phyloP scores from a whole-genome alignment of 2,329 filamentous ascomycete species.

The Aurifilum marmelostoma region DNA sequence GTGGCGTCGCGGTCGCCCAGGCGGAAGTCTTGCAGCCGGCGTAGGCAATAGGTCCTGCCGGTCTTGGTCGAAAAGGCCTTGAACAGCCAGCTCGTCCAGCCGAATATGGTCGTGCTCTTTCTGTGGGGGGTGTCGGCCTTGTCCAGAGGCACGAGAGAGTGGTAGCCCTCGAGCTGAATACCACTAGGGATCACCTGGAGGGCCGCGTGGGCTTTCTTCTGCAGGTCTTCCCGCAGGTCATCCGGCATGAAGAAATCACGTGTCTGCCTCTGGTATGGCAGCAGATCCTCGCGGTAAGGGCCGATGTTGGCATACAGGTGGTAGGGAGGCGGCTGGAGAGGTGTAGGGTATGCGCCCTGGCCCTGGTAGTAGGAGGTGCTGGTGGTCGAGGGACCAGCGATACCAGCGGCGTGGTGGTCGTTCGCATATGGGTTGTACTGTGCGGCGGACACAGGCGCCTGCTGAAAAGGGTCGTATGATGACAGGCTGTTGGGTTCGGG shows the following conservation, averaged over 20 bases:
- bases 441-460: slow-evolving; percentile 54
- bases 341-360: slow-evolving; percentile 55
- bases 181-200: slow-evolving; percentile 81
- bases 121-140: slow-evolving; percentile 71
- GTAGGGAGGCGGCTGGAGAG: slow-evolving; percentile 75
- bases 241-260: slow-evolving; percentile 94
- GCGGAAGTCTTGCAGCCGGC: slow-evolving; percentile 86
- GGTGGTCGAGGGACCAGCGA: slow-evolving; percentile 56
- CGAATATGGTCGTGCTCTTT: slow-evolving; percentile 78
- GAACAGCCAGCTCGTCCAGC: slow-evolving; percentile 91
- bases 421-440: slow-evolving; percentile 79
- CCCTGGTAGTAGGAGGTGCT: slow-evolving; percentile 69
- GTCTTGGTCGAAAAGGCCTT: slow-evolving; percentile 90
- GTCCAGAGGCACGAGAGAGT: slow-evolving; percentile 81
- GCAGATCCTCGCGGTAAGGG: slow-evolving; percentile 77
- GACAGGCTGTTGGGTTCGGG: slow-evolving; percentile 49
- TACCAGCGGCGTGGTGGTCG: slow-evolving; percentile 62
- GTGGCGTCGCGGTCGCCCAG: slow-evolving; percentile 70
- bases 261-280: slow-evolving; percentile 81
- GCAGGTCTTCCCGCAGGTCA: slow-evolving; percentile 82
- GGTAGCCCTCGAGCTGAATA: slow-evolving; percentile 81
- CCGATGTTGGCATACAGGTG: slow-evolving; percentile 91
- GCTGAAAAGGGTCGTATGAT: slow-evolving; percentile 67
- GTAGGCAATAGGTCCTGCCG: slow-evolving; percentile 83
- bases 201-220: slow-evolving; percentile 84